A percentile compares a stretch with the other conserved stretches of the same genome.
Conservation (phyloP, 768 basidiomycete genomes). For the Rhizopogon vinicolor region DNA sequence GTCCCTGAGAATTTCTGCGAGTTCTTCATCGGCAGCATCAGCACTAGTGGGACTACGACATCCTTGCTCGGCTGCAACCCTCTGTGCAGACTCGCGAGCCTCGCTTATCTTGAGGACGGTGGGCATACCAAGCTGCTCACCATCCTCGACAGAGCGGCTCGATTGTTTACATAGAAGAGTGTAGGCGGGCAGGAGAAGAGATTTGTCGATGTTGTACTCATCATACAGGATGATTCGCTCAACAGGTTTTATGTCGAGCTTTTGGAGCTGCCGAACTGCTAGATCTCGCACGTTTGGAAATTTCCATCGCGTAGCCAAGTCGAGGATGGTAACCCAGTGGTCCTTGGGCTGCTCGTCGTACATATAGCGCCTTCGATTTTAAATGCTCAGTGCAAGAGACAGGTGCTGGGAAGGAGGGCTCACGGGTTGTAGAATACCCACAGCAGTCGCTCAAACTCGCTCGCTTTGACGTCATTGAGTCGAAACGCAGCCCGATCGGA, state of each 20-base stretch:
- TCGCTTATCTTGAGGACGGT: conserved; percentile 47
- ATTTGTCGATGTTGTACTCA: conserved; percentile 40
- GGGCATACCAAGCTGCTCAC: conserved; percentile 50
- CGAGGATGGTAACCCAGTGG: conserved; percentile 53
- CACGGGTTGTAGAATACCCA: conserved; percentile 59
- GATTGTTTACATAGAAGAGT: conserved; percentile 46
- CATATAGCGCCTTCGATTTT: conserved; percentile 42
- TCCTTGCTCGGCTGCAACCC: conserved; percentile 28
- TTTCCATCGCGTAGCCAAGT: conserved; percentile 49
- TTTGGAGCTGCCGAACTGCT: conserved; percentile 53
- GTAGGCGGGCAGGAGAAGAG: conserved; percentile 49
- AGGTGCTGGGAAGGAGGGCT: conserved; percentile 9
- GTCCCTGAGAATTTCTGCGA: conserved; percentile 24
- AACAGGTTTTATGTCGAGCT: conserved; percentile 40
- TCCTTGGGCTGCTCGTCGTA: conserved; percentile 45
- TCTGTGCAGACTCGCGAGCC: conserved; percentile 44
- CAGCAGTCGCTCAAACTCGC: conserved; percentile 41
- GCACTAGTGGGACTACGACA: conserved; percentile 23
- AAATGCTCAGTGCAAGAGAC: neutral
- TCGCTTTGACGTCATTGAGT: conserved; percentile 21
- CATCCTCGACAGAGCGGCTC: conserved; percentile 51
- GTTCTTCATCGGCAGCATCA: conserved; percentile 19
- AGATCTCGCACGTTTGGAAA: conserved; percentile 47
- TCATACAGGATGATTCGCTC: conserved; percentile 58
- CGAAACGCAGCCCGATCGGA: conserved; percentile 6